Conservation (phyloP, 2,329 filamentous ascomycete species). For the Tolypocladium tundrense region DNA sequence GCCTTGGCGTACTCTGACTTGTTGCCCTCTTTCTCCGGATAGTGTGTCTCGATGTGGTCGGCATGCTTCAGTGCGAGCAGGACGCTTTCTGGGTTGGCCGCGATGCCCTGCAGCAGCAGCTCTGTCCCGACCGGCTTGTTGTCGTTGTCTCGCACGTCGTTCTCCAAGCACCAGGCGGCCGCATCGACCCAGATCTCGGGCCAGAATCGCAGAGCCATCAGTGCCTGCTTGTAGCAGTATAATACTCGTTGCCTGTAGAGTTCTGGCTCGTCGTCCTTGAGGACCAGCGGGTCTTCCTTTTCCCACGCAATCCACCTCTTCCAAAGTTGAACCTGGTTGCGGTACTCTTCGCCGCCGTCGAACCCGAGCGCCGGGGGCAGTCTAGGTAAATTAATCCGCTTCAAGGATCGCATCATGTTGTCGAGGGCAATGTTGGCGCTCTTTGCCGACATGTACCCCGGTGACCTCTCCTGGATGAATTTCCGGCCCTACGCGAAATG, state of each 20-base stretch:
- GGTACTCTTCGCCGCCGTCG: constrained; percentile 76
- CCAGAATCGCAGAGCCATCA: constrained; percentile 91
- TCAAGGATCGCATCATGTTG: constrained; percentile 69
- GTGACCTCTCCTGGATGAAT: constrained; percentile 85
- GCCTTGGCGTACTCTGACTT: constrained; percentile 67
- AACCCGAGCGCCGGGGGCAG: constrained; percentile 79
- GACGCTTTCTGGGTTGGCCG: constrained; percentile 88
- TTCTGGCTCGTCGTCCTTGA: constrained; percentile 70
- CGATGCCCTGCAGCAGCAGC: constrained; percentile 72
- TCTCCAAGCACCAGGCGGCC: constrained; percentile 82
- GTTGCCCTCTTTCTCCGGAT: constrained; percentile 67
- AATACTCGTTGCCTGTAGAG: constrained; percentile 70
- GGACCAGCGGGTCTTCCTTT: constrained; percentile 79
- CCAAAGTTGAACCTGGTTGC: constrained; percentile 79
- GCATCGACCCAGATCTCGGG: constrained; percentile 94
- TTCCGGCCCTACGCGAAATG: constrained; percentile 63
- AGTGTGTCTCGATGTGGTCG: constrained; percentile 73
- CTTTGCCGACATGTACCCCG: constrained; percentile 91
- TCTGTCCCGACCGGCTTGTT: constrained; percentile 53
- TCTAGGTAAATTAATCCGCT: constrained; percentile 66
- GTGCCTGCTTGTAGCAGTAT: constrained; percentile 85
- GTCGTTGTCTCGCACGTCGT: constrained; percentile 54
- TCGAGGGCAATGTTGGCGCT: constrained; percentile 85
- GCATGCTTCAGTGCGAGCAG: constrained; percentile 82
- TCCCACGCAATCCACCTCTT: constrained; percentile 94